phyloP scores from a whole-genome alignment of 192 early-diverging fungal species.

The Backusella tarrabulga region DNA sequence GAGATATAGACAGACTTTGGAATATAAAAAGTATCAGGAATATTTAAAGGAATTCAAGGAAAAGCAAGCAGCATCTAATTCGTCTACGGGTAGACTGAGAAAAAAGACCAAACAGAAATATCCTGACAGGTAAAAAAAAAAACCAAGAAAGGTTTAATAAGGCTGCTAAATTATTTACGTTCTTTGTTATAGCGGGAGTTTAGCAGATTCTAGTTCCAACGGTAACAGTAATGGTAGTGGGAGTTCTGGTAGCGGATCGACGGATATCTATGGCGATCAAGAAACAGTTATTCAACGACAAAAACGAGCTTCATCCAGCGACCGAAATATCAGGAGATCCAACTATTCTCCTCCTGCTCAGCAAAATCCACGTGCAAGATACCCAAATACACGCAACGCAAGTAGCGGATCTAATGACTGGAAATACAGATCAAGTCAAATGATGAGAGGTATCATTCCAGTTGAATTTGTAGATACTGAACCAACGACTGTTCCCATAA shows the following conservation, averaged over 20 bases:
- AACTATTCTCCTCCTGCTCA: background rate
- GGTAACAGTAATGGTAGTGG: conserved; percentile 29
- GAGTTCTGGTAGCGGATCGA: conserved; percentile 21
- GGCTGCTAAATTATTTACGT: background rate
- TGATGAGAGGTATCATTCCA: conserved; percentile 9
- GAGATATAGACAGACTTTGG: conserved; percentile 23
- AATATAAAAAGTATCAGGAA: conserved; percentile 35
- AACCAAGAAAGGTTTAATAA: background rate
- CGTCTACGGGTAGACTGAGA: conserved; percentile 2
- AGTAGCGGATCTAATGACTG: background rate
- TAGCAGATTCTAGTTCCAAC: conserved; percentile 34
- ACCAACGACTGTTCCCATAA: background rate
- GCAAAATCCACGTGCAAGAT: background rate
- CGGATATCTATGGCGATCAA: conserved; percentile 13
- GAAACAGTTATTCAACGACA: background rate
- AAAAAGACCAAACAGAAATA: conserved; percentile 21
- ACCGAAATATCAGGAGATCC: background rate
- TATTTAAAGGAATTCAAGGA: conserved; percentile 37
- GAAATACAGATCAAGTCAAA: conserved; percentile 1
- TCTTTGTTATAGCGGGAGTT: conserved; percentile 17
- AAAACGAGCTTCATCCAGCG: background rate
- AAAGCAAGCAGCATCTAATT: conserved; percentile 25
- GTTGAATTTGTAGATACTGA: background rate
- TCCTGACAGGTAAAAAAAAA: conserved; percentile 7
- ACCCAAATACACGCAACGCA: background rate